Conservation (phyloP, 352 stramenopile genomes). For the Phytopythium cucurbitacearum region DNA sequence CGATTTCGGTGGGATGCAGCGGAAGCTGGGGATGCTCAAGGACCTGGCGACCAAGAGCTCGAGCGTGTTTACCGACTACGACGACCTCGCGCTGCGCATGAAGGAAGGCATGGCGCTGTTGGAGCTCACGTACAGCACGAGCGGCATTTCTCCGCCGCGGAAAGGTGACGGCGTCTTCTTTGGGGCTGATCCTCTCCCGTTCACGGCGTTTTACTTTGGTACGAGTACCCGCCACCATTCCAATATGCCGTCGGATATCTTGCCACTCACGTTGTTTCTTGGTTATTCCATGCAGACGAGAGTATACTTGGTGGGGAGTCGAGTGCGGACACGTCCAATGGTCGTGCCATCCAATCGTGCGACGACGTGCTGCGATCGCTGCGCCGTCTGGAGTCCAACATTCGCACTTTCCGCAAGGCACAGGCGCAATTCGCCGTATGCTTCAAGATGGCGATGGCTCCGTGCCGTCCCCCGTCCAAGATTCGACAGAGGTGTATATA, state of each 20-base stretch:
- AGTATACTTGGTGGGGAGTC: constrained; percentile 17
- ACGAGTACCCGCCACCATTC: background rate
- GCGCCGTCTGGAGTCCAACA: constrained; percentile 37
- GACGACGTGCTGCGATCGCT: constrained; percentile 46
- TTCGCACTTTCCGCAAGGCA: constrained; percentile 34
- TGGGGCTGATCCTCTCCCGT: constrained; percentile 40
- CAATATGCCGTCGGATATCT: background rate
- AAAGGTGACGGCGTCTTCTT: constrained; percentile 54
- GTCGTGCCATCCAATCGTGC: background rate
- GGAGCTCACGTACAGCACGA: constrained; percentile 55
- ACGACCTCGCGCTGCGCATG: constrained; percentile 30
- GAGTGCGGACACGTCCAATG: constrained; percentile 4
- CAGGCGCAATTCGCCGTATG: constrained; percentile 46
- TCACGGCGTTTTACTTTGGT: constrained; percentile 48
- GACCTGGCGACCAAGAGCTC: constrained; percentile 43
- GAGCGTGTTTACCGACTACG: constrained; percentile 21
- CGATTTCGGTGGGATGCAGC: constrained; percentile 14
- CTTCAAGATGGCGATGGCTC: constrained; percentile 50
- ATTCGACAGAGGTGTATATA: constrained; percentile 44
- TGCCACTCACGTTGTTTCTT: background rate
- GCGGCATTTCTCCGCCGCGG: constrained; percentile 45
- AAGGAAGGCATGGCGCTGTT: constrained; percentile 41
- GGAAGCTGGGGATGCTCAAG: constrained; percentile 72
- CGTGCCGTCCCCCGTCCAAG: constrained; percentile 62
- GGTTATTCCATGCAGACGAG: constrained; percentile 8